Evolutionary conservation across 1,139 yeast genomes (phyloP), one percentile per base, ranked within the genome.

Genomic region (Hyphopichia fennica): DNA sequence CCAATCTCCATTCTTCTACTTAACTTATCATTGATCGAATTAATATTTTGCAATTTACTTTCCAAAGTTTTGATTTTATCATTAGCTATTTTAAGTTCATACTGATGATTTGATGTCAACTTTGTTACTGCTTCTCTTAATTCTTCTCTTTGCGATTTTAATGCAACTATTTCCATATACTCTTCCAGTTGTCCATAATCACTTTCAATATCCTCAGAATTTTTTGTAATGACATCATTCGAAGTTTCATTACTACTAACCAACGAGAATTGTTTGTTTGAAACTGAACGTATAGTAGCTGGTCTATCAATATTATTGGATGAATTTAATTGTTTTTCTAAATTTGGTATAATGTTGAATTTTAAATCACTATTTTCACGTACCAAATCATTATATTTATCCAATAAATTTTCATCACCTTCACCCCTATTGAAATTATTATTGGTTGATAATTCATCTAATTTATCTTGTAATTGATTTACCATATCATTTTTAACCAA

Each of bases 121-220:
- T 67, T 64, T 34, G 67, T 58, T 23, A 73, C 65, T 25, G 80
- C 82, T 40, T 80, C 84, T 23, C 87, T 65, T 39, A 82, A 66
- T 41, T 79, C 84, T 44, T 81, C 84, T 35, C 84, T 59, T 58
- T 82, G 88, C 16, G 60, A 59, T 46, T 72, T 77, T 45, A 80
- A 60, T 25, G 67, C 58, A 25, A 53, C 46, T 17, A 73, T 61
- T 41, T 69, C 73, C n/a, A 65, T 48, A 37, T 54, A 55, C 31
- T 60, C 63, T 34, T 58, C 60, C 7, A 61, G 52, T 36, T 51
- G 55, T 34, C 56, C 62, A 35, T 52, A 54, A 16, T 41, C 48
- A 17, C 20, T 17, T 23, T 41, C 39, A 35, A 38, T 37, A 9
- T 40, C 39, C n/a, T 42, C 41, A 11, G 37, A 20, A 8, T 47